Evolutionary conservation across 2,329 filamentous ascomycete genomes (phyloP), one percentile per base, ranked within the genome.

Genomic region (Phialophora tarda): DNA sequence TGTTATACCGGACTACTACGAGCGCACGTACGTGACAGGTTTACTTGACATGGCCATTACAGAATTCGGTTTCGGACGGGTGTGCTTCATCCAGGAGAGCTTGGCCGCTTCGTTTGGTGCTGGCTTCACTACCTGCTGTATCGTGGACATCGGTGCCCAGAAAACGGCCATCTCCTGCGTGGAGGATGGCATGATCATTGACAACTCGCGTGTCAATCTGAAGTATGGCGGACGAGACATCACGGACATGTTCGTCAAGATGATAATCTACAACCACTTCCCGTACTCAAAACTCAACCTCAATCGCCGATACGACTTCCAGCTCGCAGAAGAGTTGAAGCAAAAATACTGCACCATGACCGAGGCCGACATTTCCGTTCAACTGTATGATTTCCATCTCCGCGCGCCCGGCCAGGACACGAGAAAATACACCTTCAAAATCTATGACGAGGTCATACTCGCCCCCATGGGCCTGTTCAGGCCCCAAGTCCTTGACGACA

Each of bases 81-180:
- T 97, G 57, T 96, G 91, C 77, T 96, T 99, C 75, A 93, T 98
- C 66, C 95, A 99, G 77, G 95, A 99, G 80, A 96, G 93, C 74
- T 87, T 98, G 75, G 93, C 94, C 0, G 94, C 93, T 2, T 95
- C 93, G 0, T 99, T 97, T 76, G 95, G 95, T 12, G 95, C 94
- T 3, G 95, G 95, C 7, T 97, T 96, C 75, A 96, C 93, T 0
- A 92, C 91, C 69, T 91, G 92, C 23, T 99, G 95, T 73, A 93
- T 99, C 63, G 93, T 99, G 11, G 95, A 99, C 76, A 90, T 99
- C 64, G 95, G 95, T 12, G 94, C 95, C 0, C 93, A 98, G 76
- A 99, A 99, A 84, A 98, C 95, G 1, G 96, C 95, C 0, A 91
- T 99, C 34, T 94, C 93, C 69, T 99, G 95, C 72, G 93, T 99